Evolutionary conservation across 179 eudicot species (phyloP), one percentile per base, ranked within the genome.

Genomic region (Spinacia oleracea): DNA sequence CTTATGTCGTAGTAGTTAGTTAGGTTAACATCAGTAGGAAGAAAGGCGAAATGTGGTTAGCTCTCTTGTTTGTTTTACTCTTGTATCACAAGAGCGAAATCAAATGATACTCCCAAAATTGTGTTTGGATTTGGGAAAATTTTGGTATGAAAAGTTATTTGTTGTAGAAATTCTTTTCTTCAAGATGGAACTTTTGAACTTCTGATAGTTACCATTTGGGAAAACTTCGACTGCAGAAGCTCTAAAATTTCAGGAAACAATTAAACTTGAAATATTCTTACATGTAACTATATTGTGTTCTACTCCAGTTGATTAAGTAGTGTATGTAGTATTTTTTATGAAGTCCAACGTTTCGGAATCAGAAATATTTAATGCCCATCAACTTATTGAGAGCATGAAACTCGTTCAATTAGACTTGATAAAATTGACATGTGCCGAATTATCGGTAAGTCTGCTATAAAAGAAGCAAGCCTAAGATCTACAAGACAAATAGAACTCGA

Each of bases 81-180:
- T 27, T 56, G 64, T 70, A 59, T 25, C 43, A 50, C 34, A 70
- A 76, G 83, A 70, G 76, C 75, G 50, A 48, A 50, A 50, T 34
- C 79, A 50, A 53, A 66, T 38, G 42, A 75, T 62, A 67, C 9
- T 60, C 63, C 60, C 46, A 46, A 79, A 76, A 16, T 2, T 21
- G 70, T 79, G 77, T 80, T 50, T 20, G 27, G 15, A 23, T 34
- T 48, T 74, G 84, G 84, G 81, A 78, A 82, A 78, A 73, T 82
- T 78, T 82, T 78, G 81, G 81, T 59, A 78, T 74, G 77, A 58
- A 10, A 34, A 46, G n/a, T 46, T 66, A 76, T 59, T 67, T 34
- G 72, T 46, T 40, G 68, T 32, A 43, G 15, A 29, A 64, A 45
- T 45, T 66, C 12, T 66, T 66, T 66, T 16, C 42, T 65, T 6